Base-by-base conservation (phyloP, 2,329 filamentous ascomycete genomes). In the Dryadomyces quercivorus region DNA sequence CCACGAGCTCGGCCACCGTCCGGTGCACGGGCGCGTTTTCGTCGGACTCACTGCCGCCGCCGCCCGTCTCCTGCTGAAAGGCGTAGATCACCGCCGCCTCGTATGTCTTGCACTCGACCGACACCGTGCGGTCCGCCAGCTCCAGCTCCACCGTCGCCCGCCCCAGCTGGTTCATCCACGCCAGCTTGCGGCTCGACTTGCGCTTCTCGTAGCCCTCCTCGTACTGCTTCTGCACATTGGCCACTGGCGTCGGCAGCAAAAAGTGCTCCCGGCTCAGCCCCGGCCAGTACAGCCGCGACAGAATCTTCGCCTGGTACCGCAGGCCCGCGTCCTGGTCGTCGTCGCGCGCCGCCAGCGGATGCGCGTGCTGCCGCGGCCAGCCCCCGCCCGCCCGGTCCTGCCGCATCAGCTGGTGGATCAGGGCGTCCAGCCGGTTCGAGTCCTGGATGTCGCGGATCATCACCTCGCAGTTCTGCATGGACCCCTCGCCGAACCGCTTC, bases 361-460 rank as follows among this genome's bases (percentile, higher is more conserved):
- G 34, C 46, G 40, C 13, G 21, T 16, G 3, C 42, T 48, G 36
- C 36, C 15, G 36, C 36, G 10, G 10, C 36, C 36, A 8, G 13
- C 22, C 12, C 22, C n/a, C 9, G 26, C 31, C 53, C 3, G 13
- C 52, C 31, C 50, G 42, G 53, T 62, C 51, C 50, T 75, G 62
- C 8, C 68, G 65, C 63, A 75, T 70, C 43, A 72, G 72, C 55
- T 75, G 76, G 45, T 81, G 74, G 49, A 95, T 81, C 13, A 77
- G 72, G 8, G 75, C 71, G 64, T 96, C 87, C 56, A 94, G 80
- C 45, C 81, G 78, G 57, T 78, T 77, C 1, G 90, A 95, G 63
- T 96, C 91, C 60, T 86, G 79, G 40, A 97, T 86, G 66, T 98
- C 93, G 59, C 86, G 88, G 55, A 98, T 80, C 93, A 98, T 98